Conservation (phyloP, 495 filamentous ascomycete species). For the Physcia stellaris region DNA sequence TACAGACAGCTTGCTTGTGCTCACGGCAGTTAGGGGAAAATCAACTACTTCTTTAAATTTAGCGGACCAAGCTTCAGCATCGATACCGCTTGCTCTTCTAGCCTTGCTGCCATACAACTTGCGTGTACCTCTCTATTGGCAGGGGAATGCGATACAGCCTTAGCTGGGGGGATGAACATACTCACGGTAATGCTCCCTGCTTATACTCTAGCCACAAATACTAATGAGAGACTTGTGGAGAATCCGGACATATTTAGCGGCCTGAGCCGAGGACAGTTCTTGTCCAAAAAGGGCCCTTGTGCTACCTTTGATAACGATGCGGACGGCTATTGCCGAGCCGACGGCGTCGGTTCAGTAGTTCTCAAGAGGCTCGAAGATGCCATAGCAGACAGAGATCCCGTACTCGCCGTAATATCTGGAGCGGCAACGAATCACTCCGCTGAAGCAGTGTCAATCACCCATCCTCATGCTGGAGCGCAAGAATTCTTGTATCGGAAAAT, state of each 20-base stretch:
- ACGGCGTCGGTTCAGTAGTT: constrained; percentile 55
- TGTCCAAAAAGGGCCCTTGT: constrained; percentile 60
- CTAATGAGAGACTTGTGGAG: no score
- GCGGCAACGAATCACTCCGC: constrained; percentile 28
- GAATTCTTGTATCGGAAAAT: constrained; percentile 28
- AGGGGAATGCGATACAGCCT: constrained; percentile 69
- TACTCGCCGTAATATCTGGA: constrained; percentile 25
- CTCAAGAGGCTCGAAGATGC: constrained; percentile 44
- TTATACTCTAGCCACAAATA: no score
- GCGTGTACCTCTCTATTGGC: constrained; percentile 70
- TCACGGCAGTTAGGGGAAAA: constrained; percentile 1
- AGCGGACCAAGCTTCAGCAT: constrained; percentile 56
- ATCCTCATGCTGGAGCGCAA: constrained; percentile 35
- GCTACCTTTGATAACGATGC: constrained; percentile 66
- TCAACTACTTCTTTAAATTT: constrained; percentile 20
- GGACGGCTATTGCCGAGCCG: constrained; percentile 66
- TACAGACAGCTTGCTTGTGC: neutral
- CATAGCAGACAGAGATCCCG: constrained; percentile 27
- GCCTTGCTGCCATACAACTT: constrained; percentile 38
- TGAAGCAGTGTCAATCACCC: constrained; percentile 30
- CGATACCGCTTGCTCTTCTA: constrained; percentile 67
- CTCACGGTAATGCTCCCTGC: constrained; percentile 39
- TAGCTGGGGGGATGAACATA: constrained; percentile 66
- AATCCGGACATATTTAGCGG: constrained; percentile 73
- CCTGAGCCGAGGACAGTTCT: constrained; percentile 66